Evolutionary conservation across 2,329 filamentous ascomycete species (phyloP), one percentile per base, ranked within the genome.

Genomic region (Colletotrichum truncatum): DNA sequence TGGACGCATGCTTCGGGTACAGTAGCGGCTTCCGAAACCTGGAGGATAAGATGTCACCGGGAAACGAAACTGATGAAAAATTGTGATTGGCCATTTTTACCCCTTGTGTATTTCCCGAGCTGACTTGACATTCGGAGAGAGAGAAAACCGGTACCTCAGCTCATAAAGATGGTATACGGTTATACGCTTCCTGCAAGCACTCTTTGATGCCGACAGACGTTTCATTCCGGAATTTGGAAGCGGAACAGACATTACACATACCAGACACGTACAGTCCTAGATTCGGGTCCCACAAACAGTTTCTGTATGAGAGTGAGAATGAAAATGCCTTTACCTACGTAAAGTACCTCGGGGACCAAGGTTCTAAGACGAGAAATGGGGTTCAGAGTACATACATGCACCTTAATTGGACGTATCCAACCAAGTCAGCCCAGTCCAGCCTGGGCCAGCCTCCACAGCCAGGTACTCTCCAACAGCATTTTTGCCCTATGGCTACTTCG

Each of bases 371-470:
- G 32, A 43, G 16, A 25, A 8, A 41, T 36, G 34, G 34, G n/a
- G 25, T 28, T 25, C 36, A 6, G 4, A 28, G 25, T 26, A 51
- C 45, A 54, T 48, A 52, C 61, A 32, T 36, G 48, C 38, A 64
- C 61, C 61, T 64, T 64, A 64, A 60, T 64, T 64, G 61, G 38
- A 64, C 61, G 38, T 64, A 60, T 45, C n/a, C 38, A 52, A 16
- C 23, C 38, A 41, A 45, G 43, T 52, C 53, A 51, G 60, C 60
- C 46, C 55, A 53, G 61, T 18, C 30, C 52, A 57, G 59, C 41
- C 26, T 34, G 57, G 55, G 25, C 26, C 53, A 23, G 53, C 41
- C 25, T 26, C 43, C 41, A 58, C 9, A n/a, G n/a, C n/a, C n/a
- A n/a, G n/a, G n/a, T n/a, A n/a, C n/a, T n/a, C n/a, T n/a, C n/a